phyloP scores from a whole-genome alignment of 2,329 filamentous ascomycete species.

The Fusarium sacchari region DNA sequence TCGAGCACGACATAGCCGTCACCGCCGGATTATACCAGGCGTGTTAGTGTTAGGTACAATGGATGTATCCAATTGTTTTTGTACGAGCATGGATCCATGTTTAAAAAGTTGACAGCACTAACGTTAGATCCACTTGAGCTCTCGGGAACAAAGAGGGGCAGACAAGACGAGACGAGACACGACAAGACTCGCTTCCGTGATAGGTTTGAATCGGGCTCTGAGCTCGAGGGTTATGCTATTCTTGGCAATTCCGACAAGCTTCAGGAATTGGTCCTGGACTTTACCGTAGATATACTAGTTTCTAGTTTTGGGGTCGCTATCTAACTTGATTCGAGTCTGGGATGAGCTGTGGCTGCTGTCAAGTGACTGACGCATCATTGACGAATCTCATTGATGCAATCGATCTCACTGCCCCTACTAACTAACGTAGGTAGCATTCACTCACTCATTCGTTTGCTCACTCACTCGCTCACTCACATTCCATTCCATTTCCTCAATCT shows the following conservation, averaged over 20 bases:
- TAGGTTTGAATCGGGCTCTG: neutral
- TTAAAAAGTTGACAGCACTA: slow-evolving; percentile 3
- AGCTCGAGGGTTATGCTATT: slow-evolving; percentile 1
- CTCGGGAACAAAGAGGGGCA: slow-evolving; percentile 1
- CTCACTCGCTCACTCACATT: neutral
- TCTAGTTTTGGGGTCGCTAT: neutral
- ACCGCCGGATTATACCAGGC: slow-evolving; percentile 16
- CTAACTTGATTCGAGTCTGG: neutral
- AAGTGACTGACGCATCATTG: slow-evolving; percentile 44
- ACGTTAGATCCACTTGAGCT: slow-evolving; percentile 10
- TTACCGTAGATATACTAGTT: slow-evolving; percentile 33
- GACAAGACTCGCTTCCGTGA: slow-evolving; percentile 15
- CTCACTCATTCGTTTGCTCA: neutral
- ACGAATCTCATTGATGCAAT: slow-evolving; percentile 30
- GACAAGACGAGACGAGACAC: neutral
- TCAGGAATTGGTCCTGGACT: slow-evolving; percentile 26
- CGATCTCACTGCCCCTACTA: neutral
- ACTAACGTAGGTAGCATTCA: no score
- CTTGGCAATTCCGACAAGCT: slow-evolving; percentile 22
- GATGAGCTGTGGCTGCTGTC: slow-evolving; percentile 27
- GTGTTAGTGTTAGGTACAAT: no score
- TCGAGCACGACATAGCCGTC: slow-evolving; percentile 7
- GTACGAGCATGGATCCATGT: neutral
- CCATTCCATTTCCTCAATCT: neutral
- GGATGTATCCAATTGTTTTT: neutral